Base-by-base conservation (phyloP, 2,329 filamentous ascomycete genomes). In the Neopestalotiopsis clavispora region DNA sequence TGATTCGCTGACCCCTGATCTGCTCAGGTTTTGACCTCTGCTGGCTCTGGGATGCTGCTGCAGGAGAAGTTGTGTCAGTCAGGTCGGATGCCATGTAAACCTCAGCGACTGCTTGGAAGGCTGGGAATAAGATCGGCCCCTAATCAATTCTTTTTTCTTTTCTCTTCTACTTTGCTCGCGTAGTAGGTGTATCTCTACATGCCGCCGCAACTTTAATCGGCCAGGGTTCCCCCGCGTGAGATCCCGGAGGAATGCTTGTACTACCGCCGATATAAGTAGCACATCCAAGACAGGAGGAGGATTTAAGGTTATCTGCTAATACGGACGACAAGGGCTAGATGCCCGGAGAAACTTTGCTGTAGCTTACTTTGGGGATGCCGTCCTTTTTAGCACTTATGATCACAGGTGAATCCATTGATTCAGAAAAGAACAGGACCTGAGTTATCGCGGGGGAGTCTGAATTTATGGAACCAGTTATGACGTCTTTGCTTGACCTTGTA, bases 111-210 rank as follows among this genome's bases (percentile, higher is more conserved):
- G n/a, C 17, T 9, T 52, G 7, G 20, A 23, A 52, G 45, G 45
- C 20, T 52, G 45, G 45, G 45, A 52, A 20, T 20, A n/a, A 52
- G 45, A 52, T 20, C 45, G 45, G 45, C 45, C 45, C 45, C 17
- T 52, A 20, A 38, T 38, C 34, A 38, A 38, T 38, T 10, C 10
- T 38, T 38, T 38, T 38, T 38, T 10, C 34, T 38, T 38, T 38
- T 38, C 23, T 49, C 42, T 49, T 49, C 45, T 10, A 38, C 45
- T 20, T n/a, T 52, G 5, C 17, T 52, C 45, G 45, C 45, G 45
- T n/a, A 52, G 45, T 52, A 52, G 45, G 45, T 52, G 45, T 52
- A 52, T n/a, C 17, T 52, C 45, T 52, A 52, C 45, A 52, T 52
- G 45, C 45, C 45, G 45, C 20, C 45, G 34, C 45, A 52, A 52